Base-by-base conservation (phyloP, 2,329 filamentous ascomycete genomes). In the Clonostachys byssicola region DNA sequence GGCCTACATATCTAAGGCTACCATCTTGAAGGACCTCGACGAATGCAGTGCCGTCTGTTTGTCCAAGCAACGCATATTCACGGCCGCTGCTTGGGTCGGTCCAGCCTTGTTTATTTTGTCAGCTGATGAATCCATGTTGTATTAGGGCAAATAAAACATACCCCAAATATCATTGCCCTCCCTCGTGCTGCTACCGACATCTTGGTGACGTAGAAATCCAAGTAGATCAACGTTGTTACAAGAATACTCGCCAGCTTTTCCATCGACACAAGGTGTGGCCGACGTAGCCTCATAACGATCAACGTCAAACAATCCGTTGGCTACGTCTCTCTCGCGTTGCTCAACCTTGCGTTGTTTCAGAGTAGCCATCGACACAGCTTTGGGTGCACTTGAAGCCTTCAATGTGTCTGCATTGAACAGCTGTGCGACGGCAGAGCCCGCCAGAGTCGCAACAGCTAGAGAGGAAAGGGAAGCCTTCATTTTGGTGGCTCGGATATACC, bases 21-120 rank as follows among this genome's bases (percentile, higher is more conserved):
- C 73, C 73, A 41, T 65, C 60, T 42, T 59, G 55, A 34, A 56
- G 60, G 43, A 76, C 61, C 56, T 77, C 74, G 36, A 68, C 68
- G 43, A 77, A 75, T 5, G 68, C 69, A 2, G 71, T 69, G 40
- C 73, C 73, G 47, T 75, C 71, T n/a, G 60, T 62, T 52, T 75
- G 71, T 16, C 69, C 72, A 18, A 74, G 60, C 34, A 68, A 63
- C 38, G 62, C 68, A 48, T 75, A 73, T 55, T 77, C 72, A 12
- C 71, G 66, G 39, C 72, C 73, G 33, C 33, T 41, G 45, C n/a
- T n/a, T 17, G 50, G 46, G 23, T 45, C 34, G 20, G 50, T 51
- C 47, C 47, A 51, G 36, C 48, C 47, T 45, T 20, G 34, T 36
- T n/a, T 40, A 35, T 13, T 34, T 34, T 2, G 40, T 20, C 6